Evolutionary conservation across 306 rosid genomes (phyloP), one percentile per base, ranked within the genome.

Genomic region (Betula pendula): DNA sequence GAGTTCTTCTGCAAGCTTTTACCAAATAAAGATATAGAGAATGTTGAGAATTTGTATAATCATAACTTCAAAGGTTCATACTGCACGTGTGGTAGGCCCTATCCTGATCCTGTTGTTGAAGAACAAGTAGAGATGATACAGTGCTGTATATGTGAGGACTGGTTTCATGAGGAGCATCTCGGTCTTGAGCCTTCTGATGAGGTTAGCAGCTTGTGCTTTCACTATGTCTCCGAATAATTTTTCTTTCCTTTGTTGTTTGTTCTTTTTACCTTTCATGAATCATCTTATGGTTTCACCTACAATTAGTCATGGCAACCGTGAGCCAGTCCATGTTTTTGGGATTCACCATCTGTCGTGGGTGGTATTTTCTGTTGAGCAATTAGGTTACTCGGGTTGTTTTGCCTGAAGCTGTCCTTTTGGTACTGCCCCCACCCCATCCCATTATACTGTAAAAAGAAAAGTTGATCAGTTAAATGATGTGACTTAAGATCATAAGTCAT

Each of bases 111-210:
- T 53, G 98, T 89, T 58, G 88, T 86, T 72, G 98, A 89, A 84
- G 98, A 96, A 75, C 97, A 91, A 83, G 90, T 83, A 67, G 99
- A 96, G 85, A 96, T 92, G 99, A 92, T 96, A 51, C 99, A 96
- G 78, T 96, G 99, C 80, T 91, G 97, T 80, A 65, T 91, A 60
- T 96, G 99, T 67, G 99, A 96, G 86, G 99, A 96, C 84, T 96
- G 99, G 99, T 96, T 91, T 85, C 99, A 96, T 47, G 99, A 92
- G 82, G 98, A 96, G 81, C 99, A 96, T 87, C 87, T 96, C 24
- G 94, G 97, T 70, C 90, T 96, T 63, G 89, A 80, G 59, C 81
- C 96, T 75, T 80, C 90, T 80, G 89, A 83, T 59, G 99, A 96
- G 99, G 99, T 96, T 78, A 53, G 91, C 86, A 70, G 38, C 76